Percentiles rank a stretch among this genome's conserved stretches.
phyloP scores from a whole-genome alignment of 169 alveolate genomes.

The Plasmodium malariae region DNA sequence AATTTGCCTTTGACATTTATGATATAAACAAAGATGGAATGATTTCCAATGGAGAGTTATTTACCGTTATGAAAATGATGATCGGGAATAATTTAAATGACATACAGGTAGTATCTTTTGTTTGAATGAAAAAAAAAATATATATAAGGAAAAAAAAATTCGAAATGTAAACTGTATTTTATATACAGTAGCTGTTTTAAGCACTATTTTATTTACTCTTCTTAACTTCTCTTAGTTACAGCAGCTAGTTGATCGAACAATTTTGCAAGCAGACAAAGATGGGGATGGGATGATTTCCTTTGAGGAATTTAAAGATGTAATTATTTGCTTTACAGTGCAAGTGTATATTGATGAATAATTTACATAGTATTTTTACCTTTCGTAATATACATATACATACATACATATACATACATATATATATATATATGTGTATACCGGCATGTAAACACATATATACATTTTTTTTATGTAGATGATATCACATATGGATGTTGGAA shows the following conservation, averaged over 20 bases:
- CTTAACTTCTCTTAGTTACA: conserved; percentile 90
- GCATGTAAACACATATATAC: background rate
- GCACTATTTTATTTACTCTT: background rate
- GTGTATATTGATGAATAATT: background rate
- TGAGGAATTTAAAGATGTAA: conserved; percentile 92
- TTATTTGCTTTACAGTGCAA: background rate
- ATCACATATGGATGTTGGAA: conserved; percentile 85
- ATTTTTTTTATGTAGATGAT: conserved; percentile 80
- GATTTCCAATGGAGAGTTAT: conserved; percentile 98
- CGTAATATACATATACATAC: background rate
- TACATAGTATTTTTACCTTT: background rate
- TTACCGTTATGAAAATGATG: conserved; percentile 97
- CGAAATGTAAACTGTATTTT: background rate
- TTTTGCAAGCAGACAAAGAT: conserved; percentile 97
- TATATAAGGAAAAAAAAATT: too few species aligned
- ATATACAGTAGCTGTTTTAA: background rate
- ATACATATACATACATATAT: conserved; percentile 28
- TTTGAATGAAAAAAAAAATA: background rate
- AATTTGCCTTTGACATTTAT: conserved; percentile 96
- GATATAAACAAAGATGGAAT: conserved; percentile 97
- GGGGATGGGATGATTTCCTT: conserved; percentile 97
- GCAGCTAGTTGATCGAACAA: conserved; percentile 97
- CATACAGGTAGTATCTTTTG: conserved; percentile 87
- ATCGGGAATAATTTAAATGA: conserved; percentile 97
- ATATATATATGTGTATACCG: background rate